phyloP scores from a whole-genome alignment of 2,329 filamentous ascomycete genomes.

The Aspergillus fructus region DNA sequence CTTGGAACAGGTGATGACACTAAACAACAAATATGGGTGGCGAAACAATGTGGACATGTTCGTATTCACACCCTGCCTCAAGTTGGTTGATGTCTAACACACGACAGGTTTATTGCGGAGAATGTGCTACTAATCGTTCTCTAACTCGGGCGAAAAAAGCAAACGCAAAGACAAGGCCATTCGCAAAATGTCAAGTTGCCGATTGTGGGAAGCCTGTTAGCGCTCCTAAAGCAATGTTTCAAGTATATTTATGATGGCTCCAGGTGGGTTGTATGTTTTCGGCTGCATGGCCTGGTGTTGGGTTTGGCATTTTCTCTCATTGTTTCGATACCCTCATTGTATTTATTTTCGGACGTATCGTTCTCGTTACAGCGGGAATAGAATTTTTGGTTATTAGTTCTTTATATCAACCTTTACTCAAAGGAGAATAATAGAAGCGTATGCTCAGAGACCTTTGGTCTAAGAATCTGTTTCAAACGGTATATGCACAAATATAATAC shows the following conservation, averaged over 20 bases:
- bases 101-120: conserved; percentile 49
- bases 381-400: conserved; percentile 5
- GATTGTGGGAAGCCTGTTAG: conserved; percentile 43
- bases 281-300: conserved; percentile 22
- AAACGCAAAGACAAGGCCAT: conserved; percentile 34
- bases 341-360: conserved; percentile 7
- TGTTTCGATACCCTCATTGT: conserved; percentile 22
- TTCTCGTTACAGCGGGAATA: neutral
- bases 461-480: neutral
- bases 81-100: conserved; percentile 12
- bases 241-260: conserved; percentile 45
- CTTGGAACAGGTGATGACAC: conserved; percentile 68
- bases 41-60: conserved; percentile 91
- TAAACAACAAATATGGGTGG: conserved; percentile 88
- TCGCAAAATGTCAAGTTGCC: conserved; percentile 45
- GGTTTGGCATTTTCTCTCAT: conserved; percentile 8
- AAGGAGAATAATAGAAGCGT: neutral
- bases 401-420: neutral
- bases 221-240: conserved; percentile 43
- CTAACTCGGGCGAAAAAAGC: conserved; percentile 36
- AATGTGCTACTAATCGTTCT: conserved; percentile 44
- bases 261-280: neutral
- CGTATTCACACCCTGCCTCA: conserved; percentile 29
- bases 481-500: conserved; percentile 25
- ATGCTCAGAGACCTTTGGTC: neutral